These are phyloP conservation scores for Magnaporthiopsis incrustans DNA, from an alignment of 2,329 filamentous ascomycete genomes.

Conservation along the genomic window DNA sequence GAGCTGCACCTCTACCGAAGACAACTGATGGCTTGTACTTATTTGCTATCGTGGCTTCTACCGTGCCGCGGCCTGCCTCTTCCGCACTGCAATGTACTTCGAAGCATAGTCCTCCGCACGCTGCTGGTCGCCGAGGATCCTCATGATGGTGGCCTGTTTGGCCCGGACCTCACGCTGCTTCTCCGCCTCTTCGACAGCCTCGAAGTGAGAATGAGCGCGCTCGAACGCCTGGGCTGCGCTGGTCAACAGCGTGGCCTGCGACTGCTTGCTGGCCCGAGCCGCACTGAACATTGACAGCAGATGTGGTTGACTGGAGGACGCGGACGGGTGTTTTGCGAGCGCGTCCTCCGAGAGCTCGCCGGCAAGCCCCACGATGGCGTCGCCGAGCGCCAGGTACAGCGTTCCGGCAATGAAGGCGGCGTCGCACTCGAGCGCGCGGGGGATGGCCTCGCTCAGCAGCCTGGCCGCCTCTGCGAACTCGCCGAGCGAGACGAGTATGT, in stretches of 20 bases:
- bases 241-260: constrained; percentile 33
- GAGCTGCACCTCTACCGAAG: too few relatives aligned
- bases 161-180: constrained; percentile 72
- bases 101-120: constrained; percentile 5
- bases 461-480: constrained; percentile 62
- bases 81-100: constrained; percentile 1
- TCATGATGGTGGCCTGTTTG: constrained; percentile 64
- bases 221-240: constrained; percentile 54
- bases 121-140: background rate
- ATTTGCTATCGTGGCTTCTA: too few relatives aligned
- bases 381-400: constrained; percentile 63
- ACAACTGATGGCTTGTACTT: too few relatives aligned
- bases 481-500: constrained; percentile 59
- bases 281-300: background rate
- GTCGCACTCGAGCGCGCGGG: constrained; percentile 67
- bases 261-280: background rate
- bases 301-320: too few relatives aligned
- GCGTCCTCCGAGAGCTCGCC: constrained; percentile 32
- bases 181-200: constrained; percentile 57
- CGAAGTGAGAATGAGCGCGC: constrained; percentile 55
- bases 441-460: constrained; percentile 62
- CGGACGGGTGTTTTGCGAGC: background rate
- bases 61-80: too few relatives aligned
- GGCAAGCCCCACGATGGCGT: constrained; percentile 72
- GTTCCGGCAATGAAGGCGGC: constrained; percentile 53